A percentile compares a stretch with the other conserved stretches of the same genome.
These are phyloP conservation scores for Monosporozyma servazzii DNA, from an alignment of 805 yeast genomes.

Conservation along the genomic window DNA sequence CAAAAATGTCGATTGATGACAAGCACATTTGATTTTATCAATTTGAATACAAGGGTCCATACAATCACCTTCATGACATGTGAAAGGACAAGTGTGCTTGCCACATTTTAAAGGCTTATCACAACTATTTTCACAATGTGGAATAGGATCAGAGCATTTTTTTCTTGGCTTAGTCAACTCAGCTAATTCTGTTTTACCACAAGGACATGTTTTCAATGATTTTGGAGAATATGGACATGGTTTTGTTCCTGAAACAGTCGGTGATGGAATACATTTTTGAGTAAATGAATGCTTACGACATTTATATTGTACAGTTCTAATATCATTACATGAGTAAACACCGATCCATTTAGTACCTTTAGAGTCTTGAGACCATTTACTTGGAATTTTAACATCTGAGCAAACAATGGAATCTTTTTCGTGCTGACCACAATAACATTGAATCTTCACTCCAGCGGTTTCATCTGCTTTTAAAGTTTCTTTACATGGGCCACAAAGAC, in stretches of 20 bases:
- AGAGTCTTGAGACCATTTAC: slow-evolving; percentile 26
- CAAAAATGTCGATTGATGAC: slow-evolving; percentile 46
- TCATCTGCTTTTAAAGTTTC: slow-evolving; percentile 28
- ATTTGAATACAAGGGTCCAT: slow-evolving; percentile 51
- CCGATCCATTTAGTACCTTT: slow-evolving; percentile 40
- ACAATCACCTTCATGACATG: slow-evolving; percentile 75
- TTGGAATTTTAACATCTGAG: slow-evolving; percentile 36
- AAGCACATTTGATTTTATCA: slow-evolving; percentile 48
- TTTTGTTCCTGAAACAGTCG: slow-evolving; percentile 18
- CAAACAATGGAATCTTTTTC: slow-evolving; percentile 30
- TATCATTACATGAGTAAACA: slow-evolving; percentile 38
- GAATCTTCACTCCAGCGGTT: slow-evolving; percentile 20
- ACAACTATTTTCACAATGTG: slow-evolving; percentile 62
- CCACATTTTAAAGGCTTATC: slow-evolving; percentile 63
- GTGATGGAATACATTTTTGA: slow-evolving; percentile 30
- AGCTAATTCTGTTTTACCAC: slow-evolving; percentile 55
- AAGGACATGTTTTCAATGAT: slow-evolving; percentile 56
- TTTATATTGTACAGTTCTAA: slow-evolving; percentile 41
- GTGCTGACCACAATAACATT: slow-evolving; percentile 72
- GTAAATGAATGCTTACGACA: slow-evolving; percentile 63
- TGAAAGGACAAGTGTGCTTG: slow-evolving; percentile 51
- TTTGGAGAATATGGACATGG: slow-evolving; percentile 60
- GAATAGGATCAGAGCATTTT: slow-evolving; percentile 68
- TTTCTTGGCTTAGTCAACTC: slow-evolving; percentile 36
- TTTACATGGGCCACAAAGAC: slow-evolving; percentile 70